Conservation (phyloP, 2,329 filamentous ascomycete species). For the Rhinocladiella mackenziei region DNA sequence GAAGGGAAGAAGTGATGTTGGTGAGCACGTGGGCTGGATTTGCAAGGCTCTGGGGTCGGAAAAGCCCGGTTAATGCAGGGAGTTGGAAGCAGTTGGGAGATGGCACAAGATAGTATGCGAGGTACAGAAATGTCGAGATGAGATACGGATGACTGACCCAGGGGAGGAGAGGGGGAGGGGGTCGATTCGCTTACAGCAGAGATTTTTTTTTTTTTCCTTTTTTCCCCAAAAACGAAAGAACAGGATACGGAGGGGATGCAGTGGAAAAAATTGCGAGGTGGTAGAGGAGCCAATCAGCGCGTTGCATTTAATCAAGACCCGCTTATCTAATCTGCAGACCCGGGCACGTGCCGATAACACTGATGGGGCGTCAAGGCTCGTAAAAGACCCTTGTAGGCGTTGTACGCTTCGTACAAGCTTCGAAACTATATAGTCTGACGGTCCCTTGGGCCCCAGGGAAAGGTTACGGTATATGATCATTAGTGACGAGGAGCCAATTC, state of each 20-base stretch:
- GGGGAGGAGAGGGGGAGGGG: neutral
- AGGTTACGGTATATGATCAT: too few relatives aligned
- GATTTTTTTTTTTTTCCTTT: constrained; percentile 16
- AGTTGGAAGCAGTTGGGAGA: too few relatives aligned
- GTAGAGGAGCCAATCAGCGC: constrained; percentile 17
- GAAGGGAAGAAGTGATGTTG: constrained; percentile 1
- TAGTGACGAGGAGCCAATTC: too few relatives aligned
- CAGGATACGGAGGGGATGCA: constrained; percentile 7
- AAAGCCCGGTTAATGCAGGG: constrained; percentile 15
- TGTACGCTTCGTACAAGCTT: too few relatives aligned
- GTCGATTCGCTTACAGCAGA: constrained; percentile 5
- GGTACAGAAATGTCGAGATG: neutral
- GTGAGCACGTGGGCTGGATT: constrained; percentile 8
- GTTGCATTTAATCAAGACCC: constrained; percentile 4
- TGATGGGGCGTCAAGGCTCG: too few relatives aligned
- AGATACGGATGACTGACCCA: constrained; percentile 7
- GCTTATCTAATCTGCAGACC: constrained; percentile 21
- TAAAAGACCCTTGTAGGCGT: too few relatives aligned
- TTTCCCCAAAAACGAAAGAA: constrained; percentile 4
- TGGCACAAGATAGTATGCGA: too few relatives aligned
- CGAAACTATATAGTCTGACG: too few relatives aligned
- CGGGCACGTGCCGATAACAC: constrained; percentile 10
- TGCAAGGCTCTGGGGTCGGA: constrained; percentile 23
- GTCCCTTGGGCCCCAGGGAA: too few relatives aligned
- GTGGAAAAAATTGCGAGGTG: constrained; percentile 2